Conservation (phyloP, 768 basidiomycete genomes). For the Leccinum boreale region DNA sequence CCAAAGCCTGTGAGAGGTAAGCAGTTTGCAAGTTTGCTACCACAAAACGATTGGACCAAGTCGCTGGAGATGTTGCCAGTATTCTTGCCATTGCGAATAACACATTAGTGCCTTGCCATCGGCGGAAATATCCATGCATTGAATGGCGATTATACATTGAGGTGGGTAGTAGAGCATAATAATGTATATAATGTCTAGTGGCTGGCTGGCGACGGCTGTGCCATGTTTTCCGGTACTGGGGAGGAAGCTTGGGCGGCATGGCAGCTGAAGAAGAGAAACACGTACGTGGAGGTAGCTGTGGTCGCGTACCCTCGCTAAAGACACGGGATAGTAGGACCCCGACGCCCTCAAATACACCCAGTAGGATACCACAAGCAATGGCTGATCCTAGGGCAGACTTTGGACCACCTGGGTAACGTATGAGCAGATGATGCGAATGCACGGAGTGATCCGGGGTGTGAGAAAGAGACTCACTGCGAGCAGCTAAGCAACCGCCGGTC, state of each 20-base stretch:
- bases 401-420: slow-evolving; percentile 69
- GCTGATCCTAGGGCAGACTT: slow-evolving; percentile 89
- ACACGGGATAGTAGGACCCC: slow-evolving; percentile 89
- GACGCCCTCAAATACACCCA: slow-evolving; percentile 93
- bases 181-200: slow-evolving; percentile 47
- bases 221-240: slow-evolving; percentile 54
- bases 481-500: slow-evolving; percentile 95
- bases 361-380: slow-evolving; percentile 90
- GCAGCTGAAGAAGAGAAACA: slow-evolving; percentile 11
- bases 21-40: background rate
- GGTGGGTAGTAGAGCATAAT: slow-evolving; percentile 31
- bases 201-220: slow-evolving; percentile 44
- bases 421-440: slow-evolving; percentile 6
- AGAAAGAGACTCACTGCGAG: slow-evolving; percentile 68
- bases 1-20: slow-evolving; percentile 1
- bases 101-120: slow-evolving; percentile 24
- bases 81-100: background rate
- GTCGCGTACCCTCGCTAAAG: slow-evolving; percentile 79
- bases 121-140: slow-evolving; percentile 30
- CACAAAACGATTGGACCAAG: background rate
- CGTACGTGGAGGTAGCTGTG: slow-evolving; percentile 77
- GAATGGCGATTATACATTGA: slow-evolving; percentile 37
- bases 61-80: background rate
- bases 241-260: slow-evolving; percentile 3
- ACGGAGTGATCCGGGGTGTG: background rate